Conservation (phyloP, 2,329 filamentous ascomycete species). For the Aspergillus uvarum region DNA sequence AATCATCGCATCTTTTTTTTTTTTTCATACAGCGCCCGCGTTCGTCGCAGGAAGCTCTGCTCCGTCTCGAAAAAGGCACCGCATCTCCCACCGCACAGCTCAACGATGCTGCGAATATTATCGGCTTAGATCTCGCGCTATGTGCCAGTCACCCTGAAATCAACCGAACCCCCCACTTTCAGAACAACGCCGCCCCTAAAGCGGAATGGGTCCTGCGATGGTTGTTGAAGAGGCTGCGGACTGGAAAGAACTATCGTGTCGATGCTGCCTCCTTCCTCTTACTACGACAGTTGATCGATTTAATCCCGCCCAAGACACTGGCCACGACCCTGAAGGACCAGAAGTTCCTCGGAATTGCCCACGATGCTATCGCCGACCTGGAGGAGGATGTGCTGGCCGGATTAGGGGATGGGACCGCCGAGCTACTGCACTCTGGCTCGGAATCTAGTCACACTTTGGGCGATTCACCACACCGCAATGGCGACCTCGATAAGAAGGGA, state of each 20-base stretch:
- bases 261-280: conserved; percentile 53
- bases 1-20: neutral
- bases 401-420: conserved; percentile 24
- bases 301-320: conserved; percentile 68
- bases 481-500: conserved; percentile 26
- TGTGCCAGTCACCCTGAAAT: conserved; percentile 33
- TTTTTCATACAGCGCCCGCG: conserved; percentile 32
- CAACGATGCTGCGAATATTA: conserved; percentile 44
- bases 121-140: conserved; percentile 40
- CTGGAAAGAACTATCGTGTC: conserved; percentile 43
- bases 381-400: conserved; percentile 31
- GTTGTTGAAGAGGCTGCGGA: conserved; percentile 61
- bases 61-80: conserved; percentile 47
- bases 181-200: conserved; percentile 42
- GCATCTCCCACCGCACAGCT: conserved; percentile 41
- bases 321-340: conserved; percentile 71
- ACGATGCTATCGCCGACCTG: conserved; percentile 63
- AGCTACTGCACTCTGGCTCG: conserved; percentile 28
- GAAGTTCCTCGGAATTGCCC: conserved; percentile 65
- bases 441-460: conserved; percentile 39
- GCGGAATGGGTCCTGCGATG: conserved; percentile 68
- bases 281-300: conserved; percentile 63
- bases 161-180: conserved; percentile 23
- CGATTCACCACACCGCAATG: conserved; percentile 25
- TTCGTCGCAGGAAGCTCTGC: conserved; percentile 45